Percentiles rank a stretch among this genome's conserved stretches.
These are phyloP conservation scores for Nannizziopsis barbatae DNA, from an alignment of 2,329 filamentous ascomycete genomes.

Conservation along the genomic window DNA sequence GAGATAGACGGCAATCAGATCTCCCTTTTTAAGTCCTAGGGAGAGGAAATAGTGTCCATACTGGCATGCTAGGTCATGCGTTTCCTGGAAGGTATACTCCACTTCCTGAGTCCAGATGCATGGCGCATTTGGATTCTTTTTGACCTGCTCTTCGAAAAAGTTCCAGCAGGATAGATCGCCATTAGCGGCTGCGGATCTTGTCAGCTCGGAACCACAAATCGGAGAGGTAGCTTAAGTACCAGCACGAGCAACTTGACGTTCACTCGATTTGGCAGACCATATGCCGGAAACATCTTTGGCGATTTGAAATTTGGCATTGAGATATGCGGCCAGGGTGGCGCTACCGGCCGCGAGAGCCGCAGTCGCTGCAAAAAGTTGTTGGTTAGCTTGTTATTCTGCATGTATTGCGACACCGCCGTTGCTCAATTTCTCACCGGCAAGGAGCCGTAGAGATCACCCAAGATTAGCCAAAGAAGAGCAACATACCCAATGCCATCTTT, in stretches of 20 bases:
- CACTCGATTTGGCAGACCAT: constrained; percentile 18
- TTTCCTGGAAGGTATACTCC: constrained; percentile 48
- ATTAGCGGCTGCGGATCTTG: constrained; percentile 33
- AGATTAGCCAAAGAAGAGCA: too few species aligned
- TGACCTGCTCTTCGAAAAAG: constrained; percentile 48
- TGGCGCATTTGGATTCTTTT: constrained; percentile 42
- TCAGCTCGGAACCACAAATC: neutral
- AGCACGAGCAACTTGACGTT: constrained; percentile 39
- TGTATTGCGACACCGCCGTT: neutral
- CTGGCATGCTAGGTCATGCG: constrained; percentile 46
- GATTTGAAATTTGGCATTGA: constrained; percentile 60
- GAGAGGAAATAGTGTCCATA: constrained; percentile 53
- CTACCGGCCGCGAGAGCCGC: constrained; percentile 24
- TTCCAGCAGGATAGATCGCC: constrained; percentile 54
- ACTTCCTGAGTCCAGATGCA: constrained; percentile 58
- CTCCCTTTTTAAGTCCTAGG: constrained; percentile 47
- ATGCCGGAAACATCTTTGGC: constrained; percentile 44
- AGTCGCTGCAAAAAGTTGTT: constrained; percentile 9
- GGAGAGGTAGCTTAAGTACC: constrained; percentile 27
- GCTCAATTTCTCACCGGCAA: too few species aligned
- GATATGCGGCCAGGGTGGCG: constrained; percentile 45
- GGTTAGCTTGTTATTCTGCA: neutral
- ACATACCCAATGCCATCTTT: constrained; percentile 12
- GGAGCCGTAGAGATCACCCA: too few species aligned
- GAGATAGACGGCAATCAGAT: constrained; percentile 56